These are phyloP conservation scores for Elongisporangium senticosum DNA, from an alignment of 352 stramenopile species.

Conservation along the genomic window DNA sequence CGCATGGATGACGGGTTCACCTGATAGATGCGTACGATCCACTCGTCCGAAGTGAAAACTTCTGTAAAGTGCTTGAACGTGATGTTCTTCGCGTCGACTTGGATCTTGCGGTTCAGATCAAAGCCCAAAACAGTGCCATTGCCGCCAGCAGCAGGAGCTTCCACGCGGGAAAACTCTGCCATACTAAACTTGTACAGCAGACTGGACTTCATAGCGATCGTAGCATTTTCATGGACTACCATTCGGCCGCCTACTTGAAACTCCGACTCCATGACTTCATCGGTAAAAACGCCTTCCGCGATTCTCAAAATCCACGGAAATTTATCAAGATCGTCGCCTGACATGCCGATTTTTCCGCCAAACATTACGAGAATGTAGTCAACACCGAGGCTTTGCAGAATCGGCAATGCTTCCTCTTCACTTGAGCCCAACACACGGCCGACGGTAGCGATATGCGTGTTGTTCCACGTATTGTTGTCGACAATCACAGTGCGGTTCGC, in stretches of 20 bases:
- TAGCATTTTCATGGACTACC: slow-evolving; percentile 64
- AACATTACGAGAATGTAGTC: slow-evolving; percentile 83
- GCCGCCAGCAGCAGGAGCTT: slow-evolving; percentile 14
- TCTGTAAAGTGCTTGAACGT: slow-evolving; percentile 84
- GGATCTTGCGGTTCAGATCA: slow-evolving; percentile 62
- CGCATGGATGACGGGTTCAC: slow-evolving; percentile 23
- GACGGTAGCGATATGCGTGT: slow-evolving; percentile 95
- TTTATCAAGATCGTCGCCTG: slow-evolving; percentile 91
- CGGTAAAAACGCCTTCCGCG: slow-evolving; percentile 77
- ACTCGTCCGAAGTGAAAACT: slow-evolving; percentile 89
- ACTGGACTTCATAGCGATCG: slow-evolving; percentile 77
- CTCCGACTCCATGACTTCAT: slow-evolving; percentile 81
- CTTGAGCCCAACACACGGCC: slow-evolving; percentile 71
- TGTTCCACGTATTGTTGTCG: slow-evolving; percentile 98
- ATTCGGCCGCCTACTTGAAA: slow-evolving; percentile 69
- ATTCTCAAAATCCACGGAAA: slow-evolving; percentile 93
- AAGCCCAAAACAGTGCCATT: slow-evolving; percentile 35
- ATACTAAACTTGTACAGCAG: slow-evolving; percentile 93
- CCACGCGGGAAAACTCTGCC: slow-evolving; percentile 55
- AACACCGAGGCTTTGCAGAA: slow-evolving; percentile 68
- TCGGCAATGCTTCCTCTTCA: slow-evolving; percentile 64
- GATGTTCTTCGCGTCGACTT: slow-evolving; percentile 59
- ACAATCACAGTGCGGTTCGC: slow-evolving; percentile 85
- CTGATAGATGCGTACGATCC: slow-evolving; percentile 91
- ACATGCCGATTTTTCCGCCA: slow-evolving; percentile 57